Percentiles rank a stretch among this genome's conserved stretches.
Evolutionary conservation across 768 basidiomycete genomes (phyloP).

Genomic region (Mrakia blollopis): DNA sequence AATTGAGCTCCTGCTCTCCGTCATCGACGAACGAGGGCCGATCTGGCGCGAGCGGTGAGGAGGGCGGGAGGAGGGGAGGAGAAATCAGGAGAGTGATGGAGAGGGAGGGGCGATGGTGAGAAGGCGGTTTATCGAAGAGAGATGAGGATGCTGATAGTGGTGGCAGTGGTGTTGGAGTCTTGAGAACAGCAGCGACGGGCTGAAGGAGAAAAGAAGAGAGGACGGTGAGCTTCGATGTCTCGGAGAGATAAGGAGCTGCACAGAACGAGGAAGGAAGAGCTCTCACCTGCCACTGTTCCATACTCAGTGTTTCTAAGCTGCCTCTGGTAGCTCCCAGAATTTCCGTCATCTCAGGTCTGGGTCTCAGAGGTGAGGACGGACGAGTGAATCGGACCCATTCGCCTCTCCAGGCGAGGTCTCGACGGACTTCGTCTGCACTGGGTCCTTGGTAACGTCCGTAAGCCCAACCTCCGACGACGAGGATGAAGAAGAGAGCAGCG

Average conservation of each 20-base stretch:
- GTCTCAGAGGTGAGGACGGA: not conserved
- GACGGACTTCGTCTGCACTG: too few relatives aligned
- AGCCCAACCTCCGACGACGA: not conserved
- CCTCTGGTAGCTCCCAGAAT: not conserved
- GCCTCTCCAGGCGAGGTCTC: not conserved
- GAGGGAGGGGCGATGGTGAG: not conserved
- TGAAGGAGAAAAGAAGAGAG: not conserved
- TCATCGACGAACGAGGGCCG: not conserved
- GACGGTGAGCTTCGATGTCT: not conserved
- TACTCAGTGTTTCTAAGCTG: not conserved
- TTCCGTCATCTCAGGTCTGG: not conserved
- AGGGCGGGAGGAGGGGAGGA: not conserved
- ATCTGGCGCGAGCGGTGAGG: not conserved
- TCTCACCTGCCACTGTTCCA: not conserved
- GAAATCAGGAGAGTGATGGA: not conserved
- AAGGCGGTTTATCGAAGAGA: not conserved
- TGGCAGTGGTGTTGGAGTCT: not conserved
- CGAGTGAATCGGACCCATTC: not conserved
- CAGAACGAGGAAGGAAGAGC: not conserved
- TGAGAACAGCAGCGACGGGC: not conserved
- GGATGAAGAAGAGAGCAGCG: not conserved
- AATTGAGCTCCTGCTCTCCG: not conserved
- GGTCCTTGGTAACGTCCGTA: not conserved
- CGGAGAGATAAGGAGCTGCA: not conserved
- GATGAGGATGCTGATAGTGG: too few relatives aligned